phyloP scores from a whole-genome alignment of 768 basidiomycete species.

The Lactarius quietus region DNA sequence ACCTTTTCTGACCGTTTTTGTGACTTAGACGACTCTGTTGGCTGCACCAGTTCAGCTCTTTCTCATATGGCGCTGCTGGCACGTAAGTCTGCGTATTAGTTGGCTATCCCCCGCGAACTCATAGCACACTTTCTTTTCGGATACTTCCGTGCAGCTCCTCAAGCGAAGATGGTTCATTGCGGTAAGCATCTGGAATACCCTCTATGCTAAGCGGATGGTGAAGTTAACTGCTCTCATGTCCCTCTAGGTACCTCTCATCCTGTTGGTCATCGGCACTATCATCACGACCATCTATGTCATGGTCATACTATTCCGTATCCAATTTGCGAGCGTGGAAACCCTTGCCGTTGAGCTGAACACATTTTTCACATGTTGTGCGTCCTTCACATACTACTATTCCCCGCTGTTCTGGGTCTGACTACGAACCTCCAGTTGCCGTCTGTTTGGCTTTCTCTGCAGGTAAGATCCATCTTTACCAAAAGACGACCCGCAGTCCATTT shows the following conservation, averaged over 20 bases:
- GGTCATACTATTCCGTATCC: constrained; percentile 3
- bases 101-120: background rate
- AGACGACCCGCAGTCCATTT: background rate
- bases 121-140: background rate
- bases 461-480: background rate
- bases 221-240: background rate
- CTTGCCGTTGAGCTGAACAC: background rate
- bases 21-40: constrained; percentile 26
- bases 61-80: constrained; percentile 32
- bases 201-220: background rate
- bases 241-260: constrained; percentile 9
- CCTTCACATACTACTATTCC: background rate
- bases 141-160: background rate
- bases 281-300: constrained; percentile 1
- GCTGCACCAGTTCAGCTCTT: constrained; percentile 32
- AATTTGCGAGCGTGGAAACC: background rate
- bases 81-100: constrained; percentile 18
- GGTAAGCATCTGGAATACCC: background rate
- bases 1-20: background rate
- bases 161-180: constrained; percentile 3
- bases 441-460: constrained; percentile 12
- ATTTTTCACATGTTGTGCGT: constrained; percentile 19
- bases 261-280: constrained; percentile 12
- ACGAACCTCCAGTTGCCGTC: background rate
- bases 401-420: background rate